Evolutionary conservation across 371 early-diverging fungal species (phyloP), one percentile per base, ranked within the genome.

Genomic region (Coemansia sp.): DNA sequence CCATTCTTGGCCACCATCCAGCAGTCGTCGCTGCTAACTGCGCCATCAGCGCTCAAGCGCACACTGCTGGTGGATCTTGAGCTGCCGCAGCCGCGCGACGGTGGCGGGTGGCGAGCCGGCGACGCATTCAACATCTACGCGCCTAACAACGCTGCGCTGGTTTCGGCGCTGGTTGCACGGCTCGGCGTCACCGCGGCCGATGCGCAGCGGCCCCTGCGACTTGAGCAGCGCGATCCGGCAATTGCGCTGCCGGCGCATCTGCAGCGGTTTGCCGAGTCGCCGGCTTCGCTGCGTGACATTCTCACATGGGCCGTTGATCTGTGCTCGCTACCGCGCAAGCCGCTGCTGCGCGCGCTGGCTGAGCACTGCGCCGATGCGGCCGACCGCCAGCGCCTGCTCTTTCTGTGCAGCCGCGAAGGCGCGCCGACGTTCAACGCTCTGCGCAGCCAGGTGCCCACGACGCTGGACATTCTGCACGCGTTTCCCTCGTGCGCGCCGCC

Each of bases 51-150:
- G 0, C 45, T 89, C 41, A 92, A 91, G 75, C 84, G 87, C 41
- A 91, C 94, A 0, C 67, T 94, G 42, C 84, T 86, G 38, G 56
- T 94, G 1, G 88, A 86, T 36, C 59, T 94, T 34, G 87, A 85
- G 51, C 54, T 88, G 36, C 54, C 61, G 4, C 55, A 20, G 4
- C 14, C 63, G 4, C 35, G 39, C 14, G 51, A 52, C 11, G 55
- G 16, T 3, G 67, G 57, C n/a, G 12, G 34, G 14, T 71, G 70
- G 58, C 69, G 45, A 4, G 90, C 95, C 4, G 96, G 97, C 38
- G 96, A 94, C 77, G 85, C 94, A 0, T 88, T 96, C 79, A 94
- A 91, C 50, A 78, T 95, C 5, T 59, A 86, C 50, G 88, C 90
- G 1, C 92, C 93, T 26, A 94, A 94, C 69, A 81, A 86, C 57